Conservation (phyloP, 352 stramenopile species). For the Poterioochromonas sp. region DNA sequence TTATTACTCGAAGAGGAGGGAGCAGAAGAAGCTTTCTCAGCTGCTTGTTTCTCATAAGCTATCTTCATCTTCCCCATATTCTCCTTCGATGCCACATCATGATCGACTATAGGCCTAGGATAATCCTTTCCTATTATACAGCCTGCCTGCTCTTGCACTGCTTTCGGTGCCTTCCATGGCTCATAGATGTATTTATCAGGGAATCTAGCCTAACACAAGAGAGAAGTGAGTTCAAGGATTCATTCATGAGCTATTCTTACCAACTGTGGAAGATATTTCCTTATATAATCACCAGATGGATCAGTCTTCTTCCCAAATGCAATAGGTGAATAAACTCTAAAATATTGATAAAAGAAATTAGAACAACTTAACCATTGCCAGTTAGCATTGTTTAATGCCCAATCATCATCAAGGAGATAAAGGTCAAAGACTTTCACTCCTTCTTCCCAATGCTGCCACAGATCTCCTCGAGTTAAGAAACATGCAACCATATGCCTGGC, state of each 20-base stretch:
- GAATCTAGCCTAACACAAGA: conserved; percentile 65
- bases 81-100: conserved; percentile 72
- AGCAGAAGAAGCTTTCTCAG: too few species aligned
- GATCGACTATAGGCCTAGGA: conserved; percentile 83
- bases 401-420: conserved; percentile 89
- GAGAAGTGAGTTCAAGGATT: conserved; percentile 46
- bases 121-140: conserved; percentile 84
- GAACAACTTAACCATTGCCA: conserved; percentile 79
- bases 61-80: conserved; percentile 78
- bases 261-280: conserved; percentile 46
- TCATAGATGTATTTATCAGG: conserved; percentile 94
- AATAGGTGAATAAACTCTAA: conserved; percentile 83
- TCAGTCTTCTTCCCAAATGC: conserved; percentile 93
- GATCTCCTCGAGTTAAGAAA: conserved; percentile 93
- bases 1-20: too few species aligned
- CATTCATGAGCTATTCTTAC: conserved; percentile 22
- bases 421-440: conserved; percentile 56
- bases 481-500: conserved; percentile 87
- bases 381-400: conserved; percentile 91
- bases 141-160: conserved; percentile 64
- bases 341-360: conserved; percentile 64
- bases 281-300: conserved; percentile 56
- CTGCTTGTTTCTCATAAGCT: conserved; percentile 63
- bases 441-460: conserved; percentile 88
- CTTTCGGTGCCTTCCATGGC: conserved; percentile 84